Percentiles rank a stretch among this genome's conserved stretches.
Evolutionary conservation across 140 eudicot genomes (phyloP).

Genomic region (Erigeron philadelphicus): DNA sequence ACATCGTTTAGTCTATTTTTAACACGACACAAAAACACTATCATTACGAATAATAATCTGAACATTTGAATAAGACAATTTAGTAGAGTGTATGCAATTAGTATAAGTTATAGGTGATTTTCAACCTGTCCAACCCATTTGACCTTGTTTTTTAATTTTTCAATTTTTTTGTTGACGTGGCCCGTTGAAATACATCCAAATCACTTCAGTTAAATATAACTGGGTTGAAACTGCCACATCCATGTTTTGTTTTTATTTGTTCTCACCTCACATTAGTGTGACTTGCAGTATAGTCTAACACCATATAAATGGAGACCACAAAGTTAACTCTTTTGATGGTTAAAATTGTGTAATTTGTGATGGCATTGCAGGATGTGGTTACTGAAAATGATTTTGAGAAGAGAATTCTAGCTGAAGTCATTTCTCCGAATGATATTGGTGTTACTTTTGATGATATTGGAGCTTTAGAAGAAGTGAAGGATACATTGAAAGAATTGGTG

Average conservation of each 20-base stretch:
- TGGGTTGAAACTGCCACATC: neutral
- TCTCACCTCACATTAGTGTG: no score
- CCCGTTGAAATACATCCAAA: neutral
- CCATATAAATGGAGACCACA: no score
- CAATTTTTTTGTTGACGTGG: neutral
- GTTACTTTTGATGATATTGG: constrained; percentile 94
- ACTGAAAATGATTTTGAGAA: constrained; percentile 92
- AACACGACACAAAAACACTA: neutral
- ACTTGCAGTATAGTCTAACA: no score
- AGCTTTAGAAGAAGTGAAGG: constrained; percentile 79
- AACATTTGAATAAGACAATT: neutral
- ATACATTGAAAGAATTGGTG: constrained; percentile 83
- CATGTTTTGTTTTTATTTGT: no score
- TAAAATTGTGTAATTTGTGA: no score
- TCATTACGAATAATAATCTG: neutral
- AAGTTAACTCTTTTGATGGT: no score
- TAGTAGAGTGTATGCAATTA: neutral
- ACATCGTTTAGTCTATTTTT: neutral
- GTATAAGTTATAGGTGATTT: no score
- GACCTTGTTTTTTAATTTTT: neutral
- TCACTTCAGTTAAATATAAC: neutral
- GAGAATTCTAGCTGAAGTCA: constrained; percentile 77
- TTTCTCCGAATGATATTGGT: constrained; percentile 85
- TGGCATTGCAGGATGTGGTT: constrained; percentile 59
- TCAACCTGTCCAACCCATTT: neutral